Evolutionary conservation across 306 rosid genomes (phyloP), one percentile per base, ranked within the genome.

Genomic region (Canavalia gladiata): DNA sequence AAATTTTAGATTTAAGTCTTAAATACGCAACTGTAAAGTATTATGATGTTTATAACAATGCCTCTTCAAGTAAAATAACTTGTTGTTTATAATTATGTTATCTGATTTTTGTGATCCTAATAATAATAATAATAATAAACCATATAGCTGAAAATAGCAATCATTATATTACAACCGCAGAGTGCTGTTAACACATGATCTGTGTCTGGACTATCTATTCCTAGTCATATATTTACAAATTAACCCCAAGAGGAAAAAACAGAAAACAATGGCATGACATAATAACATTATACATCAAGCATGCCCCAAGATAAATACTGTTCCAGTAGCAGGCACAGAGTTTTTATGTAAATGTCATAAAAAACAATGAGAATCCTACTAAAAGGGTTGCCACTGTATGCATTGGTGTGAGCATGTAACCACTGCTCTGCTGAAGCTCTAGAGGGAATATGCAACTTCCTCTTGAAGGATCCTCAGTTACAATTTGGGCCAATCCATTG

Each of bases 401-500:
- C 8, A 72, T 81, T 5, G 60, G 30, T 47, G 8, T 67, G 35
- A 84, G 81, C 75, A 83, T 84, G 4, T 47, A 10, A n/a, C 83
- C 90, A 12, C 65, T 72, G 35, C 86, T 88, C 37, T 47, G 79
- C 37, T 47, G 79, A 4, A 91, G 85, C 76, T 87, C 91, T 13
- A 90, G 25, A 1, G 77, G 90, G 72, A 95, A 95, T 2, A 83
- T 5, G 54, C 97, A 95, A 72, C 1, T 60, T 50, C 89, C 92
- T 0, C 2, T 54, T 0, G 99, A 87, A 5, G 90, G 85, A 79
- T 95, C 87, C 0, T 66, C 6, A 0, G 65, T 74, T 0, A 93
- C 93, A 66, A 90, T 83, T 8, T n/a, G 7, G 1, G 70, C 97
- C 39, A 77, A 0, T 6, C 97, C 91, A 0, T 29, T 29, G 70